Evolutionary conservation across 306 rosid species (phyloP).

Genomic region (Nissolia schottii): DNA sequence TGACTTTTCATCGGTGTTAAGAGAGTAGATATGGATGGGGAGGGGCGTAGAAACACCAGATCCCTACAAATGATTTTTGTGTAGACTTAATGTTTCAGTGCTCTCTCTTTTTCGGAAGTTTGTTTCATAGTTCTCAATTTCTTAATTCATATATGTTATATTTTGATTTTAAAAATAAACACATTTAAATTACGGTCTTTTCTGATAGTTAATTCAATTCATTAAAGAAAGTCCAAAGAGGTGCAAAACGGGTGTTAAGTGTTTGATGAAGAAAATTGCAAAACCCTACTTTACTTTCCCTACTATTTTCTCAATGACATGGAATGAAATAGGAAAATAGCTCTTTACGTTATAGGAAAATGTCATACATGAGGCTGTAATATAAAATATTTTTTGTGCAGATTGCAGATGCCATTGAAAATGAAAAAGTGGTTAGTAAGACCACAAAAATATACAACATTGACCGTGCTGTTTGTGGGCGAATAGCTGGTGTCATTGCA

Average conservation of each 20-base stretch:
- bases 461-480: constrained; percentile 94
- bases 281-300: neutral
- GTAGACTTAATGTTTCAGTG: too few relatives aligned
- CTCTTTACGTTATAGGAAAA: constrained; percentile 2
- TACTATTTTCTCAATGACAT: neutral
- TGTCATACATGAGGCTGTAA: neutral
- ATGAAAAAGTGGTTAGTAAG: constrained; percentile 70
- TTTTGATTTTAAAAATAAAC: neutral
- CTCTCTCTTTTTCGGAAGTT: neutral
- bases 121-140: neutral
- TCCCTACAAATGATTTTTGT: neutral
- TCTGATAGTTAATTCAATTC: neutral
- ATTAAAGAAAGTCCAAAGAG: neutral
- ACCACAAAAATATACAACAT: constrained; percentile 67
- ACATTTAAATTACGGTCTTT: neutral
- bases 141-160: neutral
- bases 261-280: neutral
- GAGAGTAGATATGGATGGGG: neutral
- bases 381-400: constrained; percentile 34
- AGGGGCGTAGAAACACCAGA: neutral
- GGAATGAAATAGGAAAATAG: neutral
- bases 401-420: constrained; percentile 86
- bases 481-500: constrained; percentile 84
- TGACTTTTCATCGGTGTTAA: neutral
- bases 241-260: neutral